phyloP scores from a whole-genome alignment of 306 rosid species.

The Quercus glauca region DNA sequence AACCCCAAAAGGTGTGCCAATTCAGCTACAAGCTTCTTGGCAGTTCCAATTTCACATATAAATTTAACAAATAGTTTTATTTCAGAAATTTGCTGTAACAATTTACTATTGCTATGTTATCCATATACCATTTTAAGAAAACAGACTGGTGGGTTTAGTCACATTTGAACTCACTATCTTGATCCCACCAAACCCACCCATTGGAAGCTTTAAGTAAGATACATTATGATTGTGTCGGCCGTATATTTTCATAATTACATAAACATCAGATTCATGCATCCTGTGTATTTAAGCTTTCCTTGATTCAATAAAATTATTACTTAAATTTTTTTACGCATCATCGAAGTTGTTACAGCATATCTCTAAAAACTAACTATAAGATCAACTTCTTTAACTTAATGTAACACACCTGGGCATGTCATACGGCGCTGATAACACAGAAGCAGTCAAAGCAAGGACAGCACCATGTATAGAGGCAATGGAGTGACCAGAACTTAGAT shows the following conservation, averaged over 20 bases:
- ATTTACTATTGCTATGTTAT: no score
- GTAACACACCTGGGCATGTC: slow-evolving; percentile 87
- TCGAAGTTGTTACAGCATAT: not conserved
- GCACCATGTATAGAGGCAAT: slow-evolving; percentile 86
- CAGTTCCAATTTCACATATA: no score
- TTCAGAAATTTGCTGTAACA: no score
- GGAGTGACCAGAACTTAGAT: slow-evolving; percentile 56
- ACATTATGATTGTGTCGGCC: not conserved
- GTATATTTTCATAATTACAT: not conserved
- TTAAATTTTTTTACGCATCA: no score
- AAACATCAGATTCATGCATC: not conserved
- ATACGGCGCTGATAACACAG: slow-evolving; percentile 88
- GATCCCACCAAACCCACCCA: not conserved
- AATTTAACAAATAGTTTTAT: no score
- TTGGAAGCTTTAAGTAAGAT: not conserved
- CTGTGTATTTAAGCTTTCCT: no score
- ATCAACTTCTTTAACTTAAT: slow-evolving; percentile 6
- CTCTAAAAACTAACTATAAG: not conserved
- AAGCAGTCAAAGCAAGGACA: slow-evolving; percentile 91
- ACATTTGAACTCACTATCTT: not conserved
- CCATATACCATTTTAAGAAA: not conserved
- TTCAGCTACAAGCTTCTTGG: no score
- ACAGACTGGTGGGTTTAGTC: not conserved
- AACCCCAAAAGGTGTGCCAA: no score
- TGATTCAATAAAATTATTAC: no score